Conservation (phyloP, 768 basidiomycete genomes). For the Naganishia kalamii region DNA sequence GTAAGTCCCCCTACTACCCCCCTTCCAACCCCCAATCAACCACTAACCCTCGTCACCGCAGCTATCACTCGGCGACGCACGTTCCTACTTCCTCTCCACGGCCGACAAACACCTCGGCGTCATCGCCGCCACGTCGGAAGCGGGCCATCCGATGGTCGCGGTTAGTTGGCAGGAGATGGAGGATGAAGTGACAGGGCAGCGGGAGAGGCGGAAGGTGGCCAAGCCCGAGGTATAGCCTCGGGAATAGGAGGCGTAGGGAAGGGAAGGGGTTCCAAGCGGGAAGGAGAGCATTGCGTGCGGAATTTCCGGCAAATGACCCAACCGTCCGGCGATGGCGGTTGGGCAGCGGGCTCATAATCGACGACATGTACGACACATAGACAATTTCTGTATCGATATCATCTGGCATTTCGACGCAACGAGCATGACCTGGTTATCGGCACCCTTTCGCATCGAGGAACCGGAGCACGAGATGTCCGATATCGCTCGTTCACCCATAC, state of each 20-base stretch:
- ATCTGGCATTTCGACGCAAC: not conserved
- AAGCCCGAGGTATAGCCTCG: slow-evolving; percentile 39
- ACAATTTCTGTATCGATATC: not conserved
- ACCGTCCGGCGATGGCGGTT: too few species aligned
- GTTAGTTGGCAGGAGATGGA: slow-evolving; percentile 49
- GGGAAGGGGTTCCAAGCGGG: too few species aligned
- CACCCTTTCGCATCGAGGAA: too few species aligned
- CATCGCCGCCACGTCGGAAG: slow-evolving; percentile 42
- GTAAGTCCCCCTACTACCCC: slow-evolving; percentile 28
- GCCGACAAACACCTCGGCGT: slow-evolving; percentile 47
- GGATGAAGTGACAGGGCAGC: slow-evolving; percentile 44
- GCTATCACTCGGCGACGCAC: slow-evolving; percentile 46
- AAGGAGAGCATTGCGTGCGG: too few species aligned
- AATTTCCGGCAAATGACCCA: too few species aligned
- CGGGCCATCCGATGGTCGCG: slow-evolving; percentile 45
- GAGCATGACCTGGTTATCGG: not conserved
- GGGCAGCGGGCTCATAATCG: too few species aligned
- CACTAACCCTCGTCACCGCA: slow-evolving; percentile 15
- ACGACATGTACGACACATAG: not conserved
- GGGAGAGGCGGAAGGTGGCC: slow-evolving; percentile 48
- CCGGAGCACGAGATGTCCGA: too few species aligned
- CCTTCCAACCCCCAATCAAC: not conserved
- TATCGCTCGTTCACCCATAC: too few species aligned
- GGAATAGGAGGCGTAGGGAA: not conserved
- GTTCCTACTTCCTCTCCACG: slow-evolving; percentile 47